A percentile compares a stretch with the other conserved stretches of the same genome.
These are phyloP conservation scores for Leccinum imitatum DNA, from an alignment of 768 basidiomycete genomes.

Conservation along the genomic window DNA sequence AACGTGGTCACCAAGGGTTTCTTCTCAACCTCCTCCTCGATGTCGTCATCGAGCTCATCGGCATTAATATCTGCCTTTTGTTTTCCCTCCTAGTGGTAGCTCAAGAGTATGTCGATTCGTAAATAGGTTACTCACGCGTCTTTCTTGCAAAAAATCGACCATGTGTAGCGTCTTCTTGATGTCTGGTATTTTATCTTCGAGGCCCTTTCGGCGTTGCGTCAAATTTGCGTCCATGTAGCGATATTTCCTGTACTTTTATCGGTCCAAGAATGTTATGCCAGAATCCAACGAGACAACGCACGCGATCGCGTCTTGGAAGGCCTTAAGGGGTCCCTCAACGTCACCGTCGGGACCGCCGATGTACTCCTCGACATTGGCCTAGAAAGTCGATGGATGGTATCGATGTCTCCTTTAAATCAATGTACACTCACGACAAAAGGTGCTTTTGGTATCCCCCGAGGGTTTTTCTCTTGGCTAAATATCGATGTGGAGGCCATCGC, in stretches of 20 bases:
- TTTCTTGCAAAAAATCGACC: conserved; percentile 76
- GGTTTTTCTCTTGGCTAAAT: conserved; percentile 60
- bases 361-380: conserved; percentile 89
- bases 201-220: conserved; percentile 68
- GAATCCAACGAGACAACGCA: conserved; percentile 41
- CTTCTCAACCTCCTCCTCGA: conserved; percentile 31
- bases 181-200: conserved; percentile 96
- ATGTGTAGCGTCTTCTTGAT: conserved; percentile 85
- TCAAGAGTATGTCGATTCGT: background rate
- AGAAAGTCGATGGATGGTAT: conserved; percentile 1
- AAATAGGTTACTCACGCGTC: conserved; percentile 50
- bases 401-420: background rate
- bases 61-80: conserved; percentile 32
- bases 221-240: conserved; percentile 94
- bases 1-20: conserved; percentile 81
- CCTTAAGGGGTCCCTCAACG: conserved; percentile 73
- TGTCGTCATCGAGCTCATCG: conserved; percentile 55
- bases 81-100: conserved; percentile 55
- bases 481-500: conserved; percentile 28
- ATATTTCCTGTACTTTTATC: conserved; percentile 76
- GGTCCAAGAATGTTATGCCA: conserved; percentile 15
- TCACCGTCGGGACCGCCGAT: conserved; percentile 77
- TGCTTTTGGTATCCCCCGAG: conserved; percentile 92
- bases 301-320: conserved; percentile 93
- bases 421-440: conserved; percentile 81